These are phyloP conservation scores for Aspergillus ibericus DNA, from an alignment of 2,329 filamentous ascomycete genomes.

Conservation along the genomic window DNA sequence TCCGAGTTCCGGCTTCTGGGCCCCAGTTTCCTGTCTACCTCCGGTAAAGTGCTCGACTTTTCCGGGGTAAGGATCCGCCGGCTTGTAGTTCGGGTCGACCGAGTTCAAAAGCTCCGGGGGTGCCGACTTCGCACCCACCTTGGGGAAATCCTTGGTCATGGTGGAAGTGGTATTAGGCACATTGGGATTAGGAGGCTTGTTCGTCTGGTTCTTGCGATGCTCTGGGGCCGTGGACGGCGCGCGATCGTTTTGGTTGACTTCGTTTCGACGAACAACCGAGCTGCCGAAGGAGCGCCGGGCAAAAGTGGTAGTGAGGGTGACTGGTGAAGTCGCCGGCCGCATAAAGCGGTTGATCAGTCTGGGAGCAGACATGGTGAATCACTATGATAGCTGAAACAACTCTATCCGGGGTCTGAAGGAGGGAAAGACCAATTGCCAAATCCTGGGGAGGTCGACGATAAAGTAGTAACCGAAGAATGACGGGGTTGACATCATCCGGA, in stretches of 20 bases:
- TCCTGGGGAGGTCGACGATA: not conserved
- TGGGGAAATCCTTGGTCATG: conserved; percentile 63
- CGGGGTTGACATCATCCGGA: conserved; percentile 41
- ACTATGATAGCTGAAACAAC: not conserved
- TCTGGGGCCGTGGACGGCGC: conserved; percentile 54
- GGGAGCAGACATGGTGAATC: conserved; percentile 46
- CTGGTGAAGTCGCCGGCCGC: conserved; percentile 36
- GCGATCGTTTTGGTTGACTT: conserved; percentile 52
- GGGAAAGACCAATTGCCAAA: not conserved
- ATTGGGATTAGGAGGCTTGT: conserved; percentile 61
- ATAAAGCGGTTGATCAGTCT: conserved; percentile 48
- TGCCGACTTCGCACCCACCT: conserved; percentile 55
- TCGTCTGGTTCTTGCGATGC: conserved; percentile 57
- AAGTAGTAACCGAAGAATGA: conserved; percentile 14
- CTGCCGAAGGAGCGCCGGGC: conserved; percentile 33
- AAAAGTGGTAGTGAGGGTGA: conserved; percentile 27
- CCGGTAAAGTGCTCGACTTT: conserved; percentile 67
- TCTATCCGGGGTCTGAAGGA: not conserved
- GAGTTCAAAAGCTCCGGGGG: conserved; percentile 63
- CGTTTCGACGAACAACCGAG: conserved; percentile 31
- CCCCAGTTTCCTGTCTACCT: conserved; percentile 56
- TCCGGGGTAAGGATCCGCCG: conserved; percentile 61
- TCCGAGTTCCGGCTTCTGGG: conserved; percentile 65
- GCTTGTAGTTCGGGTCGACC: conserved; percentile 56
- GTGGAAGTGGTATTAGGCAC: conserved; percentile 66